phyloP scores from a whole-genome alignment of 2,329 filamentous ascomycete genomes.

The Verticillium nubilum region DNA sequence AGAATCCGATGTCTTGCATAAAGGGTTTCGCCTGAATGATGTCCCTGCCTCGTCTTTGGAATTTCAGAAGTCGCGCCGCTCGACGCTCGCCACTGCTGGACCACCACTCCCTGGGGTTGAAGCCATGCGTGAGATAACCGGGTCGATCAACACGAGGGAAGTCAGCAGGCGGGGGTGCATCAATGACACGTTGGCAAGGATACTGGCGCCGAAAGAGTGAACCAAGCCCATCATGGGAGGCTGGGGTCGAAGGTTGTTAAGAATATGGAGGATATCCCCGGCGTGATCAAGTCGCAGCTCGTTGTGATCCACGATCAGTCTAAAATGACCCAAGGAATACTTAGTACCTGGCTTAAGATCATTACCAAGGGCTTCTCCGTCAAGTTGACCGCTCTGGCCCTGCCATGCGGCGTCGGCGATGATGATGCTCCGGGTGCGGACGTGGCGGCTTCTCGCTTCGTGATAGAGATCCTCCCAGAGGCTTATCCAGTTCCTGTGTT shows the following conservation, averaged over 20 bases:
- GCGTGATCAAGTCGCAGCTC: constrained; percentile 78
- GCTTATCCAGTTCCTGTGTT: constrained; percentile 75
- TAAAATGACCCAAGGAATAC: neutral
- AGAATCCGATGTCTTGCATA: constrained; percentile 78
- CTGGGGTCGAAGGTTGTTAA: constrained; percentile 77
- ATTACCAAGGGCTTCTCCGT: constrained; percentile 71
- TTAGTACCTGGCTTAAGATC: constrained; percentile 45
- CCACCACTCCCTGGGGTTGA: constrained; percentile 7
- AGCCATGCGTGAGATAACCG: constrained; percentile 59
- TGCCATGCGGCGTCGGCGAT: constrained; percentile 84
- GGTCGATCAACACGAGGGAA: constrained; percentile 72
- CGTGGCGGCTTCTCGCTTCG: constrained; percentile 33
- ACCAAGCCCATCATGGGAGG: constrained; percentile 79
- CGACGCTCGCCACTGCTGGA: constrained; percentile 57
- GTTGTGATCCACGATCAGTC: neutral
- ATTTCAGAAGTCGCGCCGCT: constrained; percentile 77
- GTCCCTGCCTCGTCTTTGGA: constrained; percentile 63
- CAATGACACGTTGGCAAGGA: constrained; percentile 65
- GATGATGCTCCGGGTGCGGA: constrained; percentile 78
- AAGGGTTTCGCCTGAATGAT: constrained; percentile 62
- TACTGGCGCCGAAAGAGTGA: constrained; percentile 81
- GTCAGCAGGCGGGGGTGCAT: constrained; percentile 78
- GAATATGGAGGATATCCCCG: constrained; percentile 76
- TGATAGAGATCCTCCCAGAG: constrained; percentile 76
- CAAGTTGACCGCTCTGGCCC: constrained; percentile 71